phyloP scores from a whole-genome alignment of 345 rosid species.

The Salix purpurea region DNA sequence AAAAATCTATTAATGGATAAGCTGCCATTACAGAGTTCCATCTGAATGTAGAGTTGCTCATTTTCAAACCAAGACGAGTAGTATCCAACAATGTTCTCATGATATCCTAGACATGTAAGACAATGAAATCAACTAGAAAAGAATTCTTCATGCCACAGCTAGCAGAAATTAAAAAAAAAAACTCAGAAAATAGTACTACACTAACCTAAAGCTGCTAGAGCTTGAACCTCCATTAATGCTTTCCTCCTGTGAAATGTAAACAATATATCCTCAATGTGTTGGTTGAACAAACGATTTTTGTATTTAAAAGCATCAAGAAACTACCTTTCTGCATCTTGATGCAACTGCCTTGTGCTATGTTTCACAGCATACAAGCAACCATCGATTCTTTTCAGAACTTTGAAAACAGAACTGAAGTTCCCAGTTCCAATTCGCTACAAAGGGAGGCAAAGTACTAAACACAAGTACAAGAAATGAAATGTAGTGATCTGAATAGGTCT shows the following conservation, averaged over 20 bases:
- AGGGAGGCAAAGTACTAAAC: constrained; percentile 1
- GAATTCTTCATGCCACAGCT: background rate
- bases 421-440: constrained; percentile 85
- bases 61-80: constrained; percentile 93
- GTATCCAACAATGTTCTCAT: constrained; percentile 78
- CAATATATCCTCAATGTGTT: background rate
- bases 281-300: background rate
- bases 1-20: constrained; percentile 49
- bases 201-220: constrained; percentile 92
- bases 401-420: constrained; percentile 80
- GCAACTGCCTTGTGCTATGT: constrained; percentile 59
- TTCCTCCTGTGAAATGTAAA: constrained; percentile 55
- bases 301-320: background rate
- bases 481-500: background rate
- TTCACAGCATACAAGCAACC: constrained; percentile 97
- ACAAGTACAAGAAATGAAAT: background rate
- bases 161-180: background rate
- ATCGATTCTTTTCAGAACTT: constrained; percentile 88
- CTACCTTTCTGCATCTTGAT: constrained; percentile 78
- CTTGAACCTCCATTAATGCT: constrained; percentile 99
- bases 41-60: constrained; percentile 89
- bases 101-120: constrained; percentile 50
- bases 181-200: background rate
- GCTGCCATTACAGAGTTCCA: constrained; percentile 90
- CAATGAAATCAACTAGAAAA: background rate